These are phyloP conservation scores for Lindgomyces ingoldianus DNA, from an alignment of 495 filamentous ascomycete genomes.

Conservation along the genomic window DNA sequence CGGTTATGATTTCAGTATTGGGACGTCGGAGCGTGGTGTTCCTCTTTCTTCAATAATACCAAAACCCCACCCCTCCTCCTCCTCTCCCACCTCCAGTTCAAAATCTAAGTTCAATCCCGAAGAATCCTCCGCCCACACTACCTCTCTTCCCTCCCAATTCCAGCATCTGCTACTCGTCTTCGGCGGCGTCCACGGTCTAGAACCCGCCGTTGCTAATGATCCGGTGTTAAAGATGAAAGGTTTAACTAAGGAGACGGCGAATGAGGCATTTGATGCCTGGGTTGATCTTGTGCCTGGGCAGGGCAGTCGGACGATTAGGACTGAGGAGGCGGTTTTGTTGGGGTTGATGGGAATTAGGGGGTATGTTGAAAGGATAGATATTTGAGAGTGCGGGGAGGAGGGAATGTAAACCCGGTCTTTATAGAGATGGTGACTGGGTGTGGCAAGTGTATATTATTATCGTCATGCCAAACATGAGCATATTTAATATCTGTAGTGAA, in stretches of 20 bases:
- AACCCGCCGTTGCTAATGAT: conserved; percentile 68
- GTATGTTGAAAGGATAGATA: too few relatives aligned
- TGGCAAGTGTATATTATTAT: too few relatives aligned
- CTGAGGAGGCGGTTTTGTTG: conserved; percentile 76
- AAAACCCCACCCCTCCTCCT: neutral
- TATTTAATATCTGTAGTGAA: too few relatives aligned
- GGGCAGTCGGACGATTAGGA: conserved; percentile 74
- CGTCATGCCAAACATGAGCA: too few relatives aligned
- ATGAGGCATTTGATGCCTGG: conserved; percentile 75
- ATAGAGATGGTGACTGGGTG: too few relatives aligned
- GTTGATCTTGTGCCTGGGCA: conserved; percentile 72
- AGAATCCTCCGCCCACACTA: neutral
- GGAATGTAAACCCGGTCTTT: too few relatives aligned
- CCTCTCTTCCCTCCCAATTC: conserved; percentile 51
- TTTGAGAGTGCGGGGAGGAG: too few relatives aligned
- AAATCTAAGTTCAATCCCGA: neutral
- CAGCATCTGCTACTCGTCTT: conserved; percentile 70
- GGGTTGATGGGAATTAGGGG: conserved; percentile 61
- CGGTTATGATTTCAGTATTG: conserved; percentile 62
- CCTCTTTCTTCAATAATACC: conserved; percentile 44
- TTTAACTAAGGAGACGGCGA: conserved; percentile 56
- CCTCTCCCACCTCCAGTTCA: neutral
- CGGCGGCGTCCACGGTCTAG: conserved; percentile 71
- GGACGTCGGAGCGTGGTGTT: conserved; percentile 70
- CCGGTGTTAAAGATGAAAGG: conserved; percentile 57